Evolutionary conservation across 192 early-diverging fungal genomes (phyloP).

Genomic region (Paraglomus brasilianum): DNA sequence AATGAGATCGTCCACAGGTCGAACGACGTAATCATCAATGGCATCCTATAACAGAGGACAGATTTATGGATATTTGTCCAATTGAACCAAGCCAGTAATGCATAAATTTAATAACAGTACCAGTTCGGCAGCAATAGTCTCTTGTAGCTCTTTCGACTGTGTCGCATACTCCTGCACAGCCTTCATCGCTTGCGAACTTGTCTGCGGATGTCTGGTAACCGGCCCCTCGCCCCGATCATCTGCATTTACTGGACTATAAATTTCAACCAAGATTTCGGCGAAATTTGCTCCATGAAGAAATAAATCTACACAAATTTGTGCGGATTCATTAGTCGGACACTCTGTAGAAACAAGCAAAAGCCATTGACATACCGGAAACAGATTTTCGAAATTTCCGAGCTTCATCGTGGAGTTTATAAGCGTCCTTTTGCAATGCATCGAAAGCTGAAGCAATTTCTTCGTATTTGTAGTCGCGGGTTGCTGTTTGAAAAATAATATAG

Average conservation of each 20-base stretch:
- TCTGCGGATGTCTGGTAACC: constrained; percentile 34
- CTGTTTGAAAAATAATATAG: not conserved
- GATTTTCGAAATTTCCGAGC: constrained; percentile 26
- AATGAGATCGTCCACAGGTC: constrained; percentile 76
- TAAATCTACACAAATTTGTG: constrained; percentile 29
- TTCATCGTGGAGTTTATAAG: constrained; percentile 21
- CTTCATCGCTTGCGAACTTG: constrained; percentile 37
- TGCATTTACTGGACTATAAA: constrained; percentile 37
- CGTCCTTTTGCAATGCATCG: constrained; percentile 2
- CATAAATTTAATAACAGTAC: constrained; percentile 28
- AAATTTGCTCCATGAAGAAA: constrained; percentile 43
- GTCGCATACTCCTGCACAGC: constrained; percentile 37
- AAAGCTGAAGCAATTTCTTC: constrained; percentile 14
- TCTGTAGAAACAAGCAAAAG: constrained; percentile 7
- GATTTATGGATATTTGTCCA: not conserved
- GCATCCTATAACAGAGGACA: constrained; percentile 51
- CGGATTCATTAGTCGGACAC: too few species aligned
- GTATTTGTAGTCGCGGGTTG: constrained; percentile 10
- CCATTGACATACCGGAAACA: not conserved
- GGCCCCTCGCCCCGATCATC: constrained; percentile 30
- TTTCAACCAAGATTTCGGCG: constrained; percentile 38
- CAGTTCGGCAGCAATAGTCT: constrained; percentile 40
- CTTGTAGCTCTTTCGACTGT: constrained; percentile 38
- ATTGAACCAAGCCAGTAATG: not conserved
- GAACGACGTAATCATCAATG: constrained; percentile 76